Conservation (phyloP, 768 basidiomycete species). For the Xerocomellus amylosporus region DNA sequence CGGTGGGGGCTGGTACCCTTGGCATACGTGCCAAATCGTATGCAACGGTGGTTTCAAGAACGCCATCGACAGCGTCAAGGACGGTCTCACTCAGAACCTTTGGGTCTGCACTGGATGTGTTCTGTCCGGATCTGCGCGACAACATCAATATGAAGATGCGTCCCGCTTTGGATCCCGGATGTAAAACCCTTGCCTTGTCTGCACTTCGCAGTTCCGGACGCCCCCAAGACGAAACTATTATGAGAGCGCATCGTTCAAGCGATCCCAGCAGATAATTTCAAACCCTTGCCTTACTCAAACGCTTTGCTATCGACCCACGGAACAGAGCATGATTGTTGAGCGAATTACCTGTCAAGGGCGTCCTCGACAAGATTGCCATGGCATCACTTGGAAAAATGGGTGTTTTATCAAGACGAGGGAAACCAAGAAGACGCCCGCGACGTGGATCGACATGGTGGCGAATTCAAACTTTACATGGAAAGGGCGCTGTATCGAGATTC, state of each 20-base stretch:
- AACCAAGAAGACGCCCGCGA: slow-evolving; percentile 30
- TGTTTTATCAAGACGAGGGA: slow-evolving; percentile 70
- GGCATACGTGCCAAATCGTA: slow-evolving; percentile 64
- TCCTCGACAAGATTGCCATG: slow-evolving; percentile 65
- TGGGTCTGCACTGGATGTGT: slow-evolving; percentile 75
- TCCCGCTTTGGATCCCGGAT: too few species aligned
- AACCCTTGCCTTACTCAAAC: slow-evolving; percentile 48
- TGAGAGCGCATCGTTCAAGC: slow-evolving; percentile 76
- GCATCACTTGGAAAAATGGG: slow-evolving; percentile 87
- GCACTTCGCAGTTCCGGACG: slow-evolving; percentile 85
- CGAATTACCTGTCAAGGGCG: slow-evolving; percentile 62
- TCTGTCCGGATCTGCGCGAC: slow-evolving; percentile 51
- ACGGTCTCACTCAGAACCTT: slow-evolving; percentile 46
- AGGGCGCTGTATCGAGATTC: slow-evolving; percentile 62
- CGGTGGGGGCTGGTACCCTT: slow-evolving; percentile 29
- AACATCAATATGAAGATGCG: slow-evolving; percentile 53
- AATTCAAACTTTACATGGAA: too few species aligned
- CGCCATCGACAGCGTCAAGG: slow-evolving; percentile 66
- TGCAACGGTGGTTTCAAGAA: slow-evolving; percentile 86
- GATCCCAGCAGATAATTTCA: slow-evolving; percentile 55
- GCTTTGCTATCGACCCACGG: slow-evolving; percentile 56
- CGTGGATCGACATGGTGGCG: slow-evolving; percentile 83
- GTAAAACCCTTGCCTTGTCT: slow-evolving; percentile 74
- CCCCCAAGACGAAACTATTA: slow-evolving; percentile 83
- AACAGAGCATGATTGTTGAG: slow-evolving; percentile 85